A percentile compares a stretch with the other conserved stretches of the same genome.
phyloP scores from a whole-genome alignment of 2,329 filamentous ascomycete species.

The Trichoderma atrobrunneum region DNA sequence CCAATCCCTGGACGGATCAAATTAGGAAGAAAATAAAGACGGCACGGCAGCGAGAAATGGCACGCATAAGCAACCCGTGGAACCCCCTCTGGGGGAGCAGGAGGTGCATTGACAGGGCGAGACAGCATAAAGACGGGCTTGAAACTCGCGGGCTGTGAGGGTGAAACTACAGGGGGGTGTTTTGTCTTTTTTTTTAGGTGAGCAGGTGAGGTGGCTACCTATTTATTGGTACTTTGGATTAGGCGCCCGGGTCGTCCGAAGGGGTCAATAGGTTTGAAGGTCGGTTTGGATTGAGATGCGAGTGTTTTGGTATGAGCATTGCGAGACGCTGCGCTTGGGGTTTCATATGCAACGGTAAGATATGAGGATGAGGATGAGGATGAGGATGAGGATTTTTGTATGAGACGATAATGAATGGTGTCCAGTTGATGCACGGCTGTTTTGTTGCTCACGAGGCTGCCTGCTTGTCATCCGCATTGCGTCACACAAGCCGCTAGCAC shows the following conservation, averaged over 20 bases:
- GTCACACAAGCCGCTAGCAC: constrained; percentile 6
- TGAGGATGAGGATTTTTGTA: too few relatives aligned
- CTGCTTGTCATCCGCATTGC: constrained; percentile 8
- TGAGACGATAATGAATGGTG: too few relatives aligned
- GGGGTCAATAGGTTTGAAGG: neutral
- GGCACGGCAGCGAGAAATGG: neutral
- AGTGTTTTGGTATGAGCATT: neutral
- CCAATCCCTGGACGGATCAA: neutral
- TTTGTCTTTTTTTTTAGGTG: neutral
- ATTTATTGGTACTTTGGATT: neutral
- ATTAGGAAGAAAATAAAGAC: neutral
- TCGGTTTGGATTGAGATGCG: neutral
- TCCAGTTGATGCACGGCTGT: neutral
- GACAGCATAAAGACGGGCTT: neutral
- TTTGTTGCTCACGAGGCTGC: neutral
- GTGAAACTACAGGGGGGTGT: constrained; percentile 12
- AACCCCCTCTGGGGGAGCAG: neutral
- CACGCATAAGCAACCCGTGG: constrained; percentile 1
- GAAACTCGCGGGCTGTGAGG: constrained; percentile 7
- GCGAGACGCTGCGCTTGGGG: neutral
- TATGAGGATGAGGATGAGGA: neutral
- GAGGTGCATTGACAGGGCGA: constrained; percentile 11
- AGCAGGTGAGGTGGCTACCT: too few relatives aligned
- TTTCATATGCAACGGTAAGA: neutral
- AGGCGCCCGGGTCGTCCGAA: constrained; percentile 3